Conservation (phyloP, 1,139 yeast species). For the Suhomyces wounanorum region DNA sequence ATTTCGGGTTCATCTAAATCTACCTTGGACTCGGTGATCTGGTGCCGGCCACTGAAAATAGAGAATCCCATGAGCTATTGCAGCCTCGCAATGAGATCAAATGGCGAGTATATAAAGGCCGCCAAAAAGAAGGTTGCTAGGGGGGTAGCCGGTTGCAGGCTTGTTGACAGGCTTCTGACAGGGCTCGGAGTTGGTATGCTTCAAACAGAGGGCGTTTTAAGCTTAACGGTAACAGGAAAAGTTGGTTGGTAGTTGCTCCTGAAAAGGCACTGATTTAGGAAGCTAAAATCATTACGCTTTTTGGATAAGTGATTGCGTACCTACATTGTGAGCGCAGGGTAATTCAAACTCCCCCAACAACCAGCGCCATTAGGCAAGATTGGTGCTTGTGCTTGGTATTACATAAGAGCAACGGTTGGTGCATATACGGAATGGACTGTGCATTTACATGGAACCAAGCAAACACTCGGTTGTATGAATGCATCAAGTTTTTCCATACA, state of each 20-base stretch:
- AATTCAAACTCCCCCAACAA: not conserved
- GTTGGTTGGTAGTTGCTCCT: not conserved
- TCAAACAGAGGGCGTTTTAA: not conserved
- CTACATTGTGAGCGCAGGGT: not conserved
- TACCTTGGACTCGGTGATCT: not conserved
- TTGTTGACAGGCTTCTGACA: not conserved
- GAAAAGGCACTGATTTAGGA: constrained; percentile 1
- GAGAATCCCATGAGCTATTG: constrained; percentile 8
- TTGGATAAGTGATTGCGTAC: constrained; percentile 4
- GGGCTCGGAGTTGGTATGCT: not conserved
- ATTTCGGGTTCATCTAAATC: not conserved
- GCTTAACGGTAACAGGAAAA: not conserved
- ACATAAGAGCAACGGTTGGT: too few relatives aligned
- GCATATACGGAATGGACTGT: too few relatives aligned
- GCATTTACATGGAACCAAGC: too few relatives aligned
- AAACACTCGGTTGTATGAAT: too few relatives aligned
- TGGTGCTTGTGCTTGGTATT: too few relatives aligned
- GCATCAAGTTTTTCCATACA: too few relatives aligned
- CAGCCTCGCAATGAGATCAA: constrained; percentile 2
- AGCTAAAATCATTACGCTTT: constrained; percentile 9
- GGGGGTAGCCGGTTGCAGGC: not conserved
- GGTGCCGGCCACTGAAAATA: constrained; percentile 2
- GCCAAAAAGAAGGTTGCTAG: not conserved
- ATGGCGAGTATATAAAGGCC: not conserved
- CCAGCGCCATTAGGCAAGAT: not conserved